Evolutionary conservation across 495 filamentous ascomycete genomes (phyloP).

Genomic region (Xeromyces bisporus): DNA sequence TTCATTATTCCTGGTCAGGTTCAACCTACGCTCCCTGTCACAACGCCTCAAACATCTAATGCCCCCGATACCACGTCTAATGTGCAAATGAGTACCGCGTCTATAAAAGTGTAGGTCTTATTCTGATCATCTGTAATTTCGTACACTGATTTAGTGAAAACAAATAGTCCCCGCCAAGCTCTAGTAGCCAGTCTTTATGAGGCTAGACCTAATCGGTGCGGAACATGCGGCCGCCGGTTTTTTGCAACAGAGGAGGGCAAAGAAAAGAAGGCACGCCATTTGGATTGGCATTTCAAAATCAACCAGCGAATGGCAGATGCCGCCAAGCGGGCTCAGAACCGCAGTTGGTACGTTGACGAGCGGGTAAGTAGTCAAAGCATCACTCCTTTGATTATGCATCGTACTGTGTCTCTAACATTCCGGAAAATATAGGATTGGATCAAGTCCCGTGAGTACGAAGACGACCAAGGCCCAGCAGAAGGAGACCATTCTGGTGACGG

Average conservation of each 20-base stretch:
- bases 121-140: conserved; percentile 2
- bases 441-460: conserved; percentile 55
- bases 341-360: conserved; percentile 89
- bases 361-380: conserved; percentile 39
- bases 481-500: conserved; percentile 21
- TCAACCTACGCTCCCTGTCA: conserved; percentile 18
- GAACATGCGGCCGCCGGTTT: conserved; percentile 82
- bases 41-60: conserved; percentile 12
- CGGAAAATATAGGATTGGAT: conserved; percentile 70
- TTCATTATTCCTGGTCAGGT: conserved; percentile 27
- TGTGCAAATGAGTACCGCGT: conserved; percentile 51
- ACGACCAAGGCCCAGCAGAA: conserved; percentile 35
- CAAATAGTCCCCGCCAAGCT: conserved; percentile 50
- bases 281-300: conserved; percentile 96
- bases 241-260: conserved; percentile 56
- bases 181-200: conserved; percentile 61
- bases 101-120: conserved; percentile 58
- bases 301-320: conserved; percentile 77
- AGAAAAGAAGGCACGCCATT: conserved; percentile 73
- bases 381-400: conserved; percentile 1
- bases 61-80: conserved; percentile 30
- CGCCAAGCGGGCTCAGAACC: conserved; percentile 63
- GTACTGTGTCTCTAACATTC: conserved; percentile 3
- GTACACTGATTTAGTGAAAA: conserved; percentile 12
- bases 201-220: conserved; percentile 64